Base-by-base conservation (phyloP, 257 asterid genomes). In the Capsicum chinense region DNA sequence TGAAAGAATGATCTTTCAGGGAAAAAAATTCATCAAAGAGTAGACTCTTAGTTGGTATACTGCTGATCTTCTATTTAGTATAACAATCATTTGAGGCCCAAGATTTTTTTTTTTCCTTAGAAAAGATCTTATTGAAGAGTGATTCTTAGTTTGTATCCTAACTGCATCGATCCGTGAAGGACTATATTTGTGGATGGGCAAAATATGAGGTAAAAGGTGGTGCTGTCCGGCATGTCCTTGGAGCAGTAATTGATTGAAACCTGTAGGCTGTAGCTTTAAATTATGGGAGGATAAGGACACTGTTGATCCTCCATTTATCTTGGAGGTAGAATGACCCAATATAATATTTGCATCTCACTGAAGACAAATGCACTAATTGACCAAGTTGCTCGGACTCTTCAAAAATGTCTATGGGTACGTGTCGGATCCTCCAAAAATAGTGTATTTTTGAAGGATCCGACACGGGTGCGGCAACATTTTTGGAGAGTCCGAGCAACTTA, bases 81-180 rank as follows among this genome's bases (percentile, higher is more conserved):
- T n/a, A 7, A 17, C 67, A n/a, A 60, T 60, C 67, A 57, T 57
- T 54, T 57, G 63, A 57, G 63, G 63, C n/a, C 62, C 19, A 57
- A 57, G 44, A 39, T 39, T 39, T 39, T 39, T 63, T 63, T 42
- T 9, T n/a, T n/a, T n/a, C 16, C 16, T 26, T 13, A 17, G 39
- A 39, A 26, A 64, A 63, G 2, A 26, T 64, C 9, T 64, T 17
- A 64, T 64, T 17, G 35, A 64, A 64, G 47, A 64, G 71, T 33
- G 44, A 64, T 6, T 64, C 70, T 64, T 64, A 64, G 71, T 64
- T 64, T 16, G 71, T 64, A 63, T 63, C 39, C 71, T 64, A 10
- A 8, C 5, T 7, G 37, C 10, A 0, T n/a, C 14, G 26, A 62
- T 62, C 68, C 69, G 6, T 62, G 19, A 19, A 62, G 69, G 69